Percentiles rank a stretch among this genome's conserved stretches.
Conservation (phyloP, 108 stramenopile species). For the Pseudonitzschia pungens region DNA sequence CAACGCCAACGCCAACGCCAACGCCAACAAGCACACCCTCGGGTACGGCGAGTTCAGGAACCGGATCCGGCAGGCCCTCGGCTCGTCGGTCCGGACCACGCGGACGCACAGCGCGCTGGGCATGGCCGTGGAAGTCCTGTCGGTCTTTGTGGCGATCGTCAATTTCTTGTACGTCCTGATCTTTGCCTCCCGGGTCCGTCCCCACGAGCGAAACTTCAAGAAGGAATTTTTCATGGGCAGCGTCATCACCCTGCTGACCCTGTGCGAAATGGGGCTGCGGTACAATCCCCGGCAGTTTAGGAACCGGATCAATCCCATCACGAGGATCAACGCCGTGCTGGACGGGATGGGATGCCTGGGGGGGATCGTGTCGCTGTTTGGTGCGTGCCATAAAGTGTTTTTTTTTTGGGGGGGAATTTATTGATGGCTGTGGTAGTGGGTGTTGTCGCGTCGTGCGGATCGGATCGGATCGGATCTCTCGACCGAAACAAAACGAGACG, state of each 20-base stretch:
- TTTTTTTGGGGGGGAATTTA: too few species aligned
- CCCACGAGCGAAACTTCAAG: background rate
- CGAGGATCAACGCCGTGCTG: slow-evolving; percentile 32
- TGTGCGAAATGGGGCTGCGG: slow-evolving; percentile 8
- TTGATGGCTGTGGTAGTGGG: too few species aligned
- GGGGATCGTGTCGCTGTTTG: slow-evolving; percentile 34
- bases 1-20: too few species aligned
- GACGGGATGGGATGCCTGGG: slow-evolving; percentile 50
- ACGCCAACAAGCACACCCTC: background rate
- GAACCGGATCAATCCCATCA: slow-evolving; percentile 21
- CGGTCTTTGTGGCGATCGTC: slow-evolving; percentile 34
- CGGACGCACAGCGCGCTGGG: slow-evolving; percentile 25
- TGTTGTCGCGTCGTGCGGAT: too few species aligned
- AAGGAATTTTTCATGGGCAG: slow-evolving; percentile 25
- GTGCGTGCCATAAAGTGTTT: slow-evolving; percentile 2
- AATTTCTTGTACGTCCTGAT: slow-evolving; percentile 55
- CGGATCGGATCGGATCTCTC: background rate
- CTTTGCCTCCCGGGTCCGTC: slow-evolving; percentile 28
- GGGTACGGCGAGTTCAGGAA: slow-evolving; percentile 32
- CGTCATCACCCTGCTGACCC: slow-evolving; percentile 24
- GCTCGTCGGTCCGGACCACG: slow-evolving; percentile 38
- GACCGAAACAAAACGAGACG: background rate
- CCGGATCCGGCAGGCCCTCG: slow-evolving; percentile 42
- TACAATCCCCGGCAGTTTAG: slow-evolving; percentile 22
- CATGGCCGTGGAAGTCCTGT: slow-evolving; percentile 27